Evolutionary conservation across 164 flowering plant genomes (phyloP).

Genomic region (Stephania cephalantha): DNA sequence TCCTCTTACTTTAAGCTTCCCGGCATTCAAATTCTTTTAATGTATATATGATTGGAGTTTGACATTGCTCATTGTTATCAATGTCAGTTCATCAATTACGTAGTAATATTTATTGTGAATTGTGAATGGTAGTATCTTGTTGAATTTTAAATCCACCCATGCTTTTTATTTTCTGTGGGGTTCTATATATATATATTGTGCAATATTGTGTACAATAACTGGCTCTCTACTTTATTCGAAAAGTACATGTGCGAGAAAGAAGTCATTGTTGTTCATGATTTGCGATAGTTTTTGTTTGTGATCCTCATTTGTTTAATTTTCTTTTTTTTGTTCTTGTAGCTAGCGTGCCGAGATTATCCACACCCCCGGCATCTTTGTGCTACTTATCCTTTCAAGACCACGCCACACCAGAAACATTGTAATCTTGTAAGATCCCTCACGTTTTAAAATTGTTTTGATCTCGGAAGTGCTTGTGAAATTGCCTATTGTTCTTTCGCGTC

Average conservation of each 20-base stretch:
- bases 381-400: slow-evolving; percentile 51
- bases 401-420: slow-evolving; percentile 62
- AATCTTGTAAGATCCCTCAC: slow-evolving; percentile 39
- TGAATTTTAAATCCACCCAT: too few relatives aligned
- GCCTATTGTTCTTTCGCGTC: neutral
- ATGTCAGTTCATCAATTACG: neutral
- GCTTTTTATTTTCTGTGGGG: too few relatives aligned
- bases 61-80: neutral
- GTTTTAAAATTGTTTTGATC: neutral
- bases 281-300: neutral
- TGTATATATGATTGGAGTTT: neutral
- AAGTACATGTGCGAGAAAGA: neutral
- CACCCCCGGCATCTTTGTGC: slow-evolving; percentile 81
- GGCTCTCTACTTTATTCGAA: too few relatives aligned
- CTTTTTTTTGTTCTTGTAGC: slow-evolving; percentile 32
- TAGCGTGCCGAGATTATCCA: slow-evolving; percentile 93
- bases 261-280: neutral
- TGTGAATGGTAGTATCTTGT: too few relatives aligned
- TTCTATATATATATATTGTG: neutral
- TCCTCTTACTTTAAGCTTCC: too few relatives aligned
- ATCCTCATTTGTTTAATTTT: slow-evolving; percentile 1
- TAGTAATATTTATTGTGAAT: too few relatives aligned
- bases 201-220: too few relatives aligned
- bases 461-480: neutral
- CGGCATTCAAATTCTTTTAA: too few relatives aligned